Percentiles rank a stretch among this genome's conserved stretches.
Evolutionary conservation across 306 rosid species (phyloP).

Genomic region (Prunus persica): Prunus_persica_NCBIv2 NC_034009.1:3776501-3777000

Average conservation of each 20-base stretch:
- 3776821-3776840: not conserved
- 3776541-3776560: not conserved
- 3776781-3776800: constrained; percentile 30
- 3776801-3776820: not conserved
- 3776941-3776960: not conserved
- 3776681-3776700: constrained; percentile 82
- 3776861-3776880: not conserved
- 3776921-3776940: not conserved
- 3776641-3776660: constrained; percentile 59
- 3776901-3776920: not conserved
- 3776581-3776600: constrained; percentile 6
- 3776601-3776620: constrained; percentile 2
- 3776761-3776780: constrained; percentile 85
- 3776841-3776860: not conserved
- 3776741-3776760: constrained; percentile 99
- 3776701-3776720: constrained; percentile 80
- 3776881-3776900: not conserved
- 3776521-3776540: not conserved
- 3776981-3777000: constrained; percentile 4
- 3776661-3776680: constrained; percentile 92
- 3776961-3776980: not conserved
- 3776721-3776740: constrained; percentile 94
- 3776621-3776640: constrained; percentile 9
- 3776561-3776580: not conserved
- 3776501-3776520: not conserved